Evolutionary conservation across 2,329 filamentous ascomycete species (phyloP).

Genomic region (Boeremia exigua): DNA sequence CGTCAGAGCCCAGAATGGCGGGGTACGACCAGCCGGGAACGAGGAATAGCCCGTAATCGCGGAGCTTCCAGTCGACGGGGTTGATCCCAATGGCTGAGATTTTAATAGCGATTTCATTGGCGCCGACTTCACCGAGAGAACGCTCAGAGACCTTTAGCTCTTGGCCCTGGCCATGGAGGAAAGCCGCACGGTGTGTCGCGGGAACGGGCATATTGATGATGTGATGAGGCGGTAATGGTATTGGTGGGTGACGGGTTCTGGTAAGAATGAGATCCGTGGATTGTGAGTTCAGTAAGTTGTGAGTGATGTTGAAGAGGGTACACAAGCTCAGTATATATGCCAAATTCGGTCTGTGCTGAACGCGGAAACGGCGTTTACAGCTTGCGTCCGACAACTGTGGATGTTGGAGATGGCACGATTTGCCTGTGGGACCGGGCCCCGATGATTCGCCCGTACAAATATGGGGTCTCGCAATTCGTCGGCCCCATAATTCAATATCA

Average conservation of each 20-base stretch:
- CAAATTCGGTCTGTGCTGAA: too few species aligned
- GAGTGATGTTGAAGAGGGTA: too few species aligned
- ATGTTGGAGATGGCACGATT: too few species aligned
- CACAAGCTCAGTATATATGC: too few species aligned
- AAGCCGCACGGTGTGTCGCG: conserved; percentile 3
- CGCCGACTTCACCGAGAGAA: conserved; percentile 54
- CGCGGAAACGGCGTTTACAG: too few species aligned
- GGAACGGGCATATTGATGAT: not conserved
- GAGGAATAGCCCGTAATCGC: conserved; percentile 50
- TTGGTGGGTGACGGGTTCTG: not conserved
- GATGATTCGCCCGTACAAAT: too few species aligned
- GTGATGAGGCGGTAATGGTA: not conserved
- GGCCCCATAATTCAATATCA: too few species aligned
- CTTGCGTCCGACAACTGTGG: too few species aligned
- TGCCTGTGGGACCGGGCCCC: too few species aligned
- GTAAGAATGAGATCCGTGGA: not conserved
- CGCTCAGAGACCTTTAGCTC: conserved; percentile 32
- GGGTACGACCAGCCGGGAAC: conserved; percentile 48
- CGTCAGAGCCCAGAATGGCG: conserved; percentile 53
- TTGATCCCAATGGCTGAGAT: conserved; percentile 59
- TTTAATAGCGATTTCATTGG: conserved; percentile 55
- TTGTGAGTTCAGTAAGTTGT: not conserved
- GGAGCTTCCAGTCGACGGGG: conserved; percentile 54
- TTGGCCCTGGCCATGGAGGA: conserved; percentile 2
- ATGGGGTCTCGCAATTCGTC: too few species aligned